A percentile compares a stretch with the other conserved stretches of the same genome.
Conservation (phyloP, 2,329 filamentous ascomycete species). For the Aspergillus sp. region DNA sequence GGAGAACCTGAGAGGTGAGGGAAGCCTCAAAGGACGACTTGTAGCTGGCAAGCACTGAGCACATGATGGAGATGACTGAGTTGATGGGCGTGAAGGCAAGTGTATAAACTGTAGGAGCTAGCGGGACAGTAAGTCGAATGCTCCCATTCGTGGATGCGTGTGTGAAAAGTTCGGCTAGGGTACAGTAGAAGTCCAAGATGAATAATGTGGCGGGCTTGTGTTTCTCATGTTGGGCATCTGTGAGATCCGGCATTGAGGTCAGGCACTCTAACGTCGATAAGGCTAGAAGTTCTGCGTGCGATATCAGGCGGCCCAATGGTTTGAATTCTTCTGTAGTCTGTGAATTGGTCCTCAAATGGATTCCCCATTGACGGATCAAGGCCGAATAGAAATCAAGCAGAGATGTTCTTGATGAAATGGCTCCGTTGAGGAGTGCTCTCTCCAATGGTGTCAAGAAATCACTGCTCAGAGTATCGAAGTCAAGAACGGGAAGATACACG, state of each 20-base stretch:
- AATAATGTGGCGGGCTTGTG: constrained; percentile 50
- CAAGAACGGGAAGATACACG: constrained; percentile 34
- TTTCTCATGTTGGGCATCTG: constrained; percentile 5
- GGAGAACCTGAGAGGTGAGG: constrained; percentile 44
- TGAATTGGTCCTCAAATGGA: constrained; percentile 33
- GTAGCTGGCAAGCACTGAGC: constrained; percentile 68
- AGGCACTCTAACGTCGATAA: constrained; percentile 61
- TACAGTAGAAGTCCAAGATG: constrained; percentile 69
- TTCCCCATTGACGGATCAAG: constrained; percentile 61
- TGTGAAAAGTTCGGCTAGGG: constrained; percentile 59
- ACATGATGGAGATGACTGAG: constrained; percentile 67
- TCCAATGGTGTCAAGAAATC: constrained; percentile 46
- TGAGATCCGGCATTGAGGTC: constrained; percentile 31
- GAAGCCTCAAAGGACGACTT: constrained; percentile 72
- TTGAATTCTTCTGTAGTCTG: constrained; percentile 30
- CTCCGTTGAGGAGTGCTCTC: constrained; percentile 39
- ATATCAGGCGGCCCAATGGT: constrained; percentile 49
- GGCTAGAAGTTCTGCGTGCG: constrained; percentile 55
- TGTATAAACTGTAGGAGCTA: constrained; percentile 67
- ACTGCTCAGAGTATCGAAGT: constrained; percentile 36
- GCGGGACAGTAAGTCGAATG: constrained; percentile 69
- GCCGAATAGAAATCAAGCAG: constrained; percentile 68
- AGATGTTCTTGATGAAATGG: constrained; percentile 54
- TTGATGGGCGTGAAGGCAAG: constrained; percentile 68
- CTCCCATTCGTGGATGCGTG: constrained; percentile 53